Evolutionary conservation across 106 monocot species (phyloP), one percentile per base, ranked within the genome.

Genomic region (Allium sativum): DNA sequence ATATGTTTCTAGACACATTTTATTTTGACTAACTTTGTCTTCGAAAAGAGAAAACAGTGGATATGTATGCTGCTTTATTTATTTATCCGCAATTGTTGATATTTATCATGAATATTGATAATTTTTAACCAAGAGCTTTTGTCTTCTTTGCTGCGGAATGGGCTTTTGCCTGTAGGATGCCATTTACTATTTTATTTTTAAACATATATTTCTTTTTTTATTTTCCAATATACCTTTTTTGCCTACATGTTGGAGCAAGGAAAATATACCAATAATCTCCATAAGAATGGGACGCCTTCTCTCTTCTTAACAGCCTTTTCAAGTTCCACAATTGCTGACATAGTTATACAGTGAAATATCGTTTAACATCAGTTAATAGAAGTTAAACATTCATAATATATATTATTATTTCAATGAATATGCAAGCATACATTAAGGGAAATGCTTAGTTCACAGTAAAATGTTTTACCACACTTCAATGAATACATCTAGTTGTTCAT

Each of bases 401-500:
- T 67, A 12, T 5, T 54, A 6, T 57, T 40, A 10, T 11, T 50
- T 12, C 4, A 1, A 53, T 52, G 40, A 50, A 17, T 40, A n/a
- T 22, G 40, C 44, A 44, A 12, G 7, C 40, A 41, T 17, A 92
- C 92, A 83, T 69, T 81, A 74, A 22, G 69, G 70, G 45, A 44
- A 61, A 67, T 81, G 65, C 64, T 84, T 79, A 44, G 61, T 62
- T 18, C 71, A 73, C 56, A 87, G 21, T 16, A 92, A 56, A 45
- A 82, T 72, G 62, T 1, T 53, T 46, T 70, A 87, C 87, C 87
- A 92, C 43, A 92, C 74, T 79, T 87, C 87, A 69, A 81, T 87
- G 51, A 92, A 87, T 57, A 88, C 87, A 78, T 92, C 92, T 60
- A 92, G 69, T 59, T 92, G 92, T 52, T 92, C 92, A 71, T 87